Conservation (phyloP, 2,329 filamentous ascomycete species). For the Fusarium mangiferae region DNA sequence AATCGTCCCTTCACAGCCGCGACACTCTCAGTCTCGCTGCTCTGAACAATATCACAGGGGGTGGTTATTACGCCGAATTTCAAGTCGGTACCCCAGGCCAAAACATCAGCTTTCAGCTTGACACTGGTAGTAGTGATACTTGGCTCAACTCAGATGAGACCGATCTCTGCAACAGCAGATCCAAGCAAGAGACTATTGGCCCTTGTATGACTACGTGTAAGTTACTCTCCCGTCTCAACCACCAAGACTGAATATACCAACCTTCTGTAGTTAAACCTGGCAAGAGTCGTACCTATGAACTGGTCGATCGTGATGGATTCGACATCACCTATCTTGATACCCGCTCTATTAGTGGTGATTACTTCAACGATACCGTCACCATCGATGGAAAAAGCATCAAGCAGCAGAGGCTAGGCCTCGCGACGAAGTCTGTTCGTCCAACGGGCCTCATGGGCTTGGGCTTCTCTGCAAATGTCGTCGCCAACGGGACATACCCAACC, state of each 20-base stretch:
- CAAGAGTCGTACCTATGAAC: constrained; percentile 60
- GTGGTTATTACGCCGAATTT: constrained; percentile 67
- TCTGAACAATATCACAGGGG: constrained; percentile 64
- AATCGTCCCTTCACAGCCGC: constrained; percentile 37
- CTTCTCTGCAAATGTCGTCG: constrained; percentile 62
- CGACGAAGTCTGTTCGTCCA: constrained; percentile 57
- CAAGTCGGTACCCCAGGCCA: constrained; percentile 69
- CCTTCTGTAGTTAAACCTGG: constrained; percentile 50
- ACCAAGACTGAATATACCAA: neutral
- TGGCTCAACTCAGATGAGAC: constrained; percentile 71
- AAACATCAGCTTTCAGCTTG: constrained; percentile 63
- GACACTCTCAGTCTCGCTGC: constrained; percentile 50
- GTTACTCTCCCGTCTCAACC: constrained; percentile 15
- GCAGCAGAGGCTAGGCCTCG: constrained; percentile 66
- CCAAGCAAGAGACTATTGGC: constrained; percentile 50
- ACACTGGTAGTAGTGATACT: constrained; percentile 72
- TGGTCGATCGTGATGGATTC: constrained; percentile 58
- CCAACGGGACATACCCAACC: constrained; percentile 60
- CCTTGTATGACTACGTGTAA: constrained; percentile 52
- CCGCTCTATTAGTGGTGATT: constrained; percentile 64
- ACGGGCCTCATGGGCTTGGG: constrained; percentile 70
- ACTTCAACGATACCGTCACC: constrained; percentile 65
- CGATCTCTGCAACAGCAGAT: constrained; percentile 62
- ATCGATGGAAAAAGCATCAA: constrained; percentile 61
- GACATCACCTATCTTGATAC: constrained; percentile 70